Base-by-base conservation (phyloP, 495 filamentous ascomycete species). In the Xylaria acuta region DNA sequence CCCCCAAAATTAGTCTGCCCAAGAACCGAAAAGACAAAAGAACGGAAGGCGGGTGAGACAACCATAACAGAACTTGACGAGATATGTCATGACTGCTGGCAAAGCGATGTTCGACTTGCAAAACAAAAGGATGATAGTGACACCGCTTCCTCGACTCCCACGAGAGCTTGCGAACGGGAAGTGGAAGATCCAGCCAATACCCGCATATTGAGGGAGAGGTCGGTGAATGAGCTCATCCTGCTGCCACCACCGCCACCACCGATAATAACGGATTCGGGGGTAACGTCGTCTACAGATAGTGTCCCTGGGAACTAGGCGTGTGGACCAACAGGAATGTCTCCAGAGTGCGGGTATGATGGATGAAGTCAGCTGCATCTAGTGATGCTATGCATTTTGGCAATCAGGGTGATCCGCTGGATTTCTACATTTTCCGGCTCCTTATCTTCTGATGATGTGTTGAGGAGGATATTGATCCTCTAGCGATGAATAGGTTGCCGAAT, bases 61-160 rank as follows among this genome's bases (percentile, higher is more conserved):
- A 11, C 16, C 2, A 9, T 60, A 7, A 73, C 77, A 1, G n/a
- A 38, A 3, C 14, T 79, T 18, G 67, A 73, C n/a, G 77, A 79
- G 22, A 30, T 62, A 11, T 79, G 77, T 41, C 38, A 74, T 27
- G 72, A 74, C 70, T 79, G 77, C 45, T 53, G 69, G 25, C 66
- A 54, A 20, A 34, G 47, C 12, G 14, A 41, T 27, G 20, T 38
- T 9, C 51, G 9, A 38, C 62, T 67, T 27, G n/a, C 7, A 27
- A 67, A 56, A 14, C 45, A 43, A 36, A 64, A 20, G 14, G 41
- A 45, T 1, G 36, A 40, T n/a, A 34, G 47, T 32, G 60, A 47
- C n/a, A 30, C 8, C 32, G 41, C 12, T 32, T 56, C 47, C 12
- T 5, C 12, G 0, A 22, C 16, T 22, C 22, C 60, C 1, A 58